Evolutionary conservation across 495 filamentous ascomycete species (phyloP), one percentile per base, ranked within the genome.

Genomic region (Penicilliopsis zonata): DNA sequence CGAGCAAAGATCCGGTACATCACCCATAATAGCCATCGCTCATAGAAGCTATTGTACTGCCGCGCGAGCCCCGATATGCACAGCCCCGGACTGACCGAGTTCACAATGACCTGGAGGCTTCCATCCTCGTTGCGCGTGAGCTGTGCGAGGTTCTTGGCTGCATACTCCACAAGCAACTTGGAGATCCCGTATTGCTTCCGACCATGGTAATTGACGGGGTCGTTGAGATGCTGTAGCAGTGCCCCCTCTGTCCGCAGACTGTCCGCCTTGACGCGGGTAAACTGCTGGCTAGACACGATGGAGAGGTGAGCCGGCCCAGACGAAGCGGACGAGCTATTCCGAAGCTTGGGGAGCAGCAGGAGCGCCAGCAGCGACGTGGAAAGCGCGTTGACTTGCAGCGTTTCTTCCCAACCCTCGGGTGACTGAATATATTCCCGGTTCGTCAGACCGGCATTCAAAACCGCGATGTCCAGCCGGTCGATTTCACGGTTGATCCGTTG

Each of bases 301-400:
- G 46, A 49, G 4, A 65, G 34, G 38, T 64, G 61, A 0, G 55
- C 38, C 13, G 55, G 52, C 1, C 52, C 39, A n/a, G n/a, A n/a
- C 2, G 48, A 34, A 1, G 20, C 18, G 2, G 47, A 42, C 9
- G 50, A 42, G 22, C 47, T 49, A 4, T 35, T 48, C 23, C 43
- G 37, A 13, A 67, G 38, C 33, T 59, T 63, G 2, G 72, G 73
- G 2, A 81, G 54, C 13, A 81, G 44, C 0, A 76, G 47, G 12
- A 74, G 18, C 0, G 59, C 71, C 17, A 81, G 49, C 2, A 80
- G 42, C 7, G 62, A 53, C 0, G 72, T 77, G 3, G 67, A 70
- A 3, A 81, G 49, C 1, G 67, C 59, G 38, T 81, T 78, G 30
- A 79, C 67, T 42, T 76, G 69, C 8, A 79, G 12, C 0, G 52